Conservation (phyloP, 148 eudicot species). For the Rhododendron ferrugineum region DNA sequence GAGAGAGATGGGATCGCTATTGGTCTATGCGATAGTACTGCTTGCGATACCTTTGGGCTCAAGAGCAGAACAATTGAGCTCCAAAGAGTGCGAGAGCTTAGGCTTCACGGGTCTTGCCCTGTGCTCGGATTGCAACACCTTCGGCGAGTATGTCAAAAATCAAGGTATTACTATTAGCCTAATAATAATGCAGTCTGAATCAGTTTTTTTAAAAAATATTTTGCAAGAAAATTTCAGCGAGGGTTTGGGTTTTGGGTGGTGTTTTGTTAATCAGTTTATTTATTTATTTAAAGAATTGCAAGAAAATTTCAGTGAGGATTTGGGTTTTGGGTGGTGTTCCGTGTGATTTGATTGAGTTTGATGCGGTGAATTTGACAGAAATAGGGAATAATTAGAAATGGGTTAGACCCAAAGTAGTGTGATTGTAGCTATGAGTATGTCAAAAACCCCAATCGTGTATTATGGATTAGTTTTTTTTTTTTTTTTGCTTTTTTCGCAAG, state of each 20-base stretch:
- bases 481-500: background rate
- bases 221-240: background rate
- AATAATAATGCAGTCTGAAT: background rate
- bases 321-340: no score
- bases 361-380: background rate
- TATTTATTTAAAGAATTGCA: no score
- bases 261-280: no score
- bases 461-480: background rate
- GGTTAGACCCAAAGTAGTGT: background rate
- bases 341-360: background rate
- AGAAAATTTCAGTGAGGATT: no score
- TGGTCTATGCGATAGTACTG: slow-evolving; percentile 3
- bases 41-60: slow-evolving; percentile 2
- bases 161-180: slow-evolving; percentile 40
- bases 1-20: slow-evolving; percentile 9
- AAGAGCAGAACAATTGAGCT: slow-evolving; percentile 48
- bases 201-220: background rate
- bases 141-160: slow-evolving; percentile 75
- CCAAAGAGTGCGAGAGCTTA: slow-evolving; percentile 66
- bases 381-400: background rate
- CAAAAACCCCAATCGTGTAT: slow-evolving; percentile 35
- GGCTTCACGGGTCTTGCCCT: slow-evolving; percentile 88
- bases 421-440: slow-evolving; percentile 34
- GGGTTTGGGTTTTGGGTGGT: background rate
- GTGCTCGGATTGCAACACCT: slow-evolving; percentile 81